A percentile compares a stretch with the other conserved stretches of the same genome.
Conservation (phyloP, 345 rosid genomes). For the Aquilaria malaccensis region DNA sequence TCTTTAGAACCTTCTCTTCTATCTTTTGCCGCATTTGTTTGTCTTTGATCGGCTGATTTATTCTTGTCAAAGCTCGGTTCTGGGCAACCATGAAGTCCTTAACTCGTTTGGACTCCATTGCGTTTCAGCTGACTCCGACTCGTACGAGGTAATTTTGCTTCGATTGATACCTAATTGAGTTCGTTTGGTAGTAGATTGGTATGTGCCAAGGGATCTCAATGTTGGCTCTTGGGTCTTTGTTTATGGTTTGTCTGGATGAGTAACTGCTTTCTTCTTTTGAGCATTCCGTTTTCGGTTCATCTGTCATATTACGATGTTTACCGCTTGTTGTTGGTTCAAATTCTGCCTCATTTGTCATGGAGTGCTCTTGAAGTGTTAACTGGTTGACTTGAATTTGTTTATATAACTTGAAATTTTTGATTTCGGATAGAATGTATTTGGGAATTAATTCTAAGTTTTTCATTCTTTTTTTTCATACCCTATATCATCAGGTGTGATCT, state of each 20-base stretch:
- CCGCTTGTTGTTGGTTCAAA: background rate
- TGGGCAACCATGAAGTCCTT: slow-evolving; percentile 60
- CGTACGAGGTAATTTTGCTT: slow-evolving; percentile 62
- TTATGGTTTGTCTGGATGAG: background rate
- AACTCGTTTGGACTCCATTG: slow-evolving; percentile 73
- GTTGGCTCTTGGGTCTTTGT: background rate
- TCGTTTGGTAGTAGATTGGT: background rate
- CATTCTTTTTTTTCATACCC: background rate
- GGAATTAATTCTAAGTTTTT: background rate
- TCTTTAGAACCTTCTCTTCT: slow-evolving; percentile 12
- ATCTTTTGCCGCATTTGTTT: background rate
- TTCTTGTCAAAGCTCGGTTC: slow-evolving; percentile 15
- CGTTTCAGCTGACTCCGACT: slow-evolving; percentile 98
- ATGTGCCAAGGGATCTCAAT: slow-evolving; percentile 3
- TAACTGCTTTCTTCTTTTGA: too few species aligned
- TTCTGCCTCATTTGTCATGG: background rate
- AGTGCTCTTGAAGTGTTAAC: background rate
- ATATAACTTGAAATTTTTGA: background rate
- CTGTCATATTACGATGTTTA: background rate
- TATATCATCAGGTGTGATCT: slow-evolving; percentile 66
- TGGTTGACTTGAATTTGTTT: background rate
- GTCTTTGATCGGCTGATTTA: background rate
- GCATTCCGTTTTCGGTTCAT: too few species aligned
- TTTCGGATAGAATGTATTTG: background rate
- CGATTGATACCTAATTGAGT: background rate